Conservation (phyloP, 2,329 filamentous ascomycete species). For the Cephalotrichum gorgonifer region DNA sequence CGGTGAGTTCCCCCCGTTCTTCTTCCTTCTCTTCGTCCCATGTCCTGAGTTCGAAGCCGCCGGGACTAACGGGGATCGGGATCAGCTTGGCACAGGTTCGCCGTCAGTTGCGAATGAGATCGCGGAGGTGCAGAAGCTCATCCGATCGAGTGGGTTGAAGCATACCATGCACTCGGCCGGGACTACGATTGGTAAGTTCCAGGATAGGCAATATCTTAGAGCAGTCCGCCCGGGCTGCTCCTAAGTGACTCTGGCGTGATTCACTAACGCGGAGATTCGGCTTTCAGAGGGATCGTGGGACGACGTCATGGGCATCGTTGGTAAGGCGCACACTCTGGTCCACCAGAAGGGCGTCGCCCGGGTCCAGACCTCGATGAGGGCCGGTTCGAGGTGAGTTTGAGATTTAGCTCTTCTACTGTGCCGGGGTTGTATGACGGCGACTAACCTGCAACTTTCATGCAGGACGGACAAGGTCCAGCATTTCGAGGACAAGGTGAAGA, state of each 20-base stretch:
- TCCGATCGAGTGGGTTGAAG: slow-evolving; percentile 69
- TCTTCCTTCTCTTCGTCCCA: not conserved
- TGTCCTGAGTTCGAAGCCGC: not conserved
- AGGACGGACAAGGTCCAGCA: slow-evolving; percentile 81
- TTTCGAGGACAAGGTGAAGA: slow-evolving; percentile 68
- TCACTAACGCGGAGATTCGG: not conserved
- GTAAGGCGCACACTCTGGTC: slow-evolving; percentile 72
- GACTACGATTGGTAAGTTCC: slow-evolving; percentile 69
- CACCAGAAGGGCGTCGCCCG: slow-evolving; percentile 68
- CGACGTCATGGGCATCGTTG: slow-evolving; percentile 72
- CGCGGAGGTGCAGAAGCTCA: slow-evolving; percentile 75
- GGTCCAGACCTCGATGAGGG: slow-evolving; percentile 81
- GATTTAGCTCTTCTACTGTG: not conserved
- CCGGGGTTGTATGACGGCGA: not conserved
- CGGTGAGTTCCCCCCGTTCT: slow-evolving; percentile 33
- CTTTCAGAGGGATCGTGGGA: slow-evolving; percentile 85
- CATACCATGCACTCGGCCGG: slow-evolving; percentile 91
- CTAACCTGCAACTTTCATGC: not conserved
- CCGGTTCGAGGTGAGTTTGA: slow-evolving; percentile 62
- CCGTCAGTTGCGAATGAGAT: slow-evolving; percentile 74
- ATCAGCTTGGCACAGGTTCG: slow-evolving; percentile 66
- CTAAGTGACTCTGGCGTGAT: not conserved
- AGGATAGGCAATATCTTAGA: not conserved
- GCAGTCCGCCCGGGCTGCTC: not conserved
- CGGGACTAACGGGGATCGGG: not conserved